phyloP scores from a whole-genome alignment of 208 protist genomes.

The Trypanosoma conorhini region DNA sequence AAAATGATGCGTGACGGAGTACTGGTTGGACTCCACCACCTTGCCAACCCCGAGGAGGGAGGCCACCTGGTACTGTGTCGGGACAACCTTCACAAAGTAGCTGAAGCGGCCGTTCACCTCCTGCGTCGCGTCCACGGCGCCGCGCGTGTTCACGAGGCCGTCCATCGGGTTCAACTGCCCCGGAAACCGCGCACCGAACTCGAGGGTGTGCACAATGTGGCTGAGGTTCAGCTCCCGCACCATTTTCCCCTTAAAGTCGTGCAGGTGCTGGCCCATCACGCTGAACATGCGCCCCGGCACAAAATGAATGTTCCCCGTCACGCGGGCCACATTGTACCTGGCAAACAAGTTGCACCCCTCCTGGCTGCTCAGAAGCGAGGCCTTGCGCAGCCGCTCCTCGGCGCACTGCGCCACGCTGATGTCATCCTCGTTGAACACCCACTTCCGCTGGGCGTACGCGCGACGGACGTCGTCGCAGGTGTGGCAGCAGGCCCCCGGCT shows the following conservation, averaged over 20 bases:
- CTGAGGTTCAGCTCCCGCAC: slow-evolving; percentile 65
- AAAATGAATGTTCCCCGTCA: slow-evolving; percentile 85
- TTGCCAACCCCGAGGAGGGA: slow-evolving; percentile 34
- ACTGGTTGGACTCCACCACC: slow-evolving; percentile 81
- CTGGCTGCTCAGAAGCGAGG: slow-evolving; percentile 23
- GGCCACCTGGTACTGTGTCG: slow-evolving; percentile 64
- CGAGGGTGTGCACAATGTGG: slow-evolving; percentile 78
- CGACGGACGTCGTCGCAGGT: slow-evolving; percentile 79
- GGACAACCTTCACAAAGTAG: slow-evolving; percentile 89
- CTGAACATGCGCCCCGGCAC: slow-evolving; percentile 63
- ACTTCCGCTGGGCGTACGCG: slow-evolving; percentile 58
- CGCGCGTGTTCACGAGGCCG: slow-evolving; percentile 36
- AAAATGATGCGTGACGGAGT: slow-evolving; percentile 89
- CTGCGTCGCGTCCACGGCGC: slow-evolving; percentile 19
- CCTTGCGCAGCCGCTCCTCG: slow-evolving; percentile 49
- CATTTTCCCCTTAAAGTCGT: slow-evolving; percentile 58
- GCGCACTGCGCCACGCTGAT: slow-evolving; percentile 69
- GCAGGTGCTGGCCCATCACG: slow-evolving; percentile 41
- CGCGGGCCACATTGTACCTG: slow-evolving; percentile 64
- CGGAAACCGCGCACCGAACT: slow-evolving; percentile 78
- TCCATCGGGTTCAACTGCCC: slow-evolving; percentile 81
- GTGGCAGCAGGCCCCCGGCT: slow-evolving; percentile 73
- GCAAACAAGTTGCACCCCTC: slow-evolving; percentile 87
- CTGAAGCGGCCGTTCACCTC: slow-evolving; percentile 77
- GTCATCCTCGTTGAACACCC: slow-evolving; percentile 67